phyloP scores from a whole-genome alignment of 768 basidiomycete genomes.

The Calocybe gangraenosa region DNA sequence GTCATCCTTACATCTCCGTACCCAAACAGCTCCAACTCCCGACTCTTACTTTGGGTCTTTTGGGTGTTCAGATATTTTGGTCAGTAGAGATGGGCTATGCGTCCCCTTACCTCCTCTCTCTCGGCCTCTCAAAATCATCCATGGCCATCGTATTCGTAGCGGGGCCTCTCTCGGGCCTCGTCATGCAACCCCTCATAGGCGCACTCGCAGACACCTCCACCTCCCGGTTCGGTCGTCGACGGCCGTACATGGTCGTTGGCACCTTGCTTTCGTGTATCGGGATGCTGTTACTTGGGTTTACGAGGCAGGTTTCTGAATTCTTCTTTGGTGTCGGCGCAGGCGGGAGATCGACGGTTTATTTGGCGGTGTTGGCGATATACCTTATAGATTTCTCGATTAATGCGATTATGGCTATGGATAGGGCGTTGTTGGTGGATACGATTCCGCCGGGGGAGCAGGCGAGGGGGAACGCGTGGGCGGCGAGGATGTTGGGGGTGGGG shows the following conservation, averaged over 20 bases:
- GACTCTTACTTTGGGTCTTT: constrained; percentile 68
- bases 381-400: constrained; percentile 59
- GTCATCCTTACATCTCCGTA: constrained; percentile 58
- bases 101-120: constrained; percentile 84
- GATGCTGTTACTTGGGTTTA: constrained; percentile 83
- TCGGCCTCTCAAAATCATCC: constrained; percentile 80
- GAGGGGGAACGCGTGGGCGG: constrained; percentile 91
- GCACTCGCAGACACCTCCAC: constrained; percentile 82
- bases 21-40: constrained; percentile 67
- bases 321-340: constrained; percentile 48
- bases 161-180: constrained; percentile 83
- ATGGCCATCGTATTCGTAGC: constrained; percentile 93
- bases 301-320: constrained; percentile 58
- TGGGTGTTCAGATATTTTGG: constrained; percentile 91
- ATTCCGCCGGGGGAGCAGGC: constrained; percentile 74
- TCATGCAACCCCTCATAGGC: constrained; percentile 91
- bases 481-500: constrained; percentile 86
- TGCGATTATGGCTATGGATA: constrained; percentile 82
- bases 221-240: constrained; percentile 77
- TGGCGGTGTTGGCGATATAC: constrained; percentile 60
- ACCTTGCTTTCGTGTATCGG: constrained; percentile 61
- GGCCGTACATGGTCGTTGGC: constrained; percentile 81
- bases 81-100: constrained; percentile 92
- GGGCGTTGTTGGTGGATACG: constrained; percentile 86
- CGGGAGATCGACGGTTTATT: constrained; percentile 61